These are phyloP conservation scores for Phoma sp. DNA, from an alignment of 2,329 filamentous ascomycete genomes.

Conservation along the genomic window DNA sequence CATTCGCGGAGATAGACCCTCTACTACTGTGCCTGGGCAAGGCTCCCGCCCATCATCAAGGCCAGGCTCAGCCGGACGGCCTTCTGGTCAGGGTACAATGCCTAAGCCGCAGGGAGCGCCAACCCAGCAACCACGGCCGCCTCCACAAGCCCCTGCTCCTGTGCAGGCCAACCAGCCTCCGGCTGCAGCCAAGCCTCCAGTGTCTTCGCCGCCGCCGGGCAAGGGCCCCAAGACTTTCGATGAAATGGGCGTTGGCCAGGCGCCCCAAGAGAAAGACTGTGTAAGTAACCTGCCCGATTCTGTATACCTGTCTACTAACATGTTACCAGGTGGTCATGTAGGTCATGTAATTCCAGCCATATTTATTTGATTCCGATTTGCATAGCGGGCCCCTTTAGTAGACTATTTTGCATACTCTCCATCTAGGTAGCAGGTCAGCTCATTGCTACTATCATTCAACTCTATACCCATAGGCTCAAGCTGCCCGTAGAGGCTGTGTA, in stretches of 20 bases:
- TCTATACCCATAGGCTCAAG: conserved; percentile 8
- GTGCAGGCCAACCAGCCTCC: conserved; percentile 24
- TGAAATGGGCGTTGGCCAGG: conserved; percentile 92
- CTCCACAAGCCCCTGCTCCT: conserved; percentile 22
- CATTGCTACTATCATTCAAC: conserved; percentile 19
- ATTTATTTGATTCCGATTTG: conserved; percentile 11
- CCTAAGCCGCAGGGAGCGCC: conserved; percentile 32
- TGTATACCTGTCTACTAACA: conserved; percentile 10
- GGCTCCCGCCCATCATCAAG: conserved; percentile 27
- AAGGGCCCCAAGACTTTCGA: conserved; percentile 96
- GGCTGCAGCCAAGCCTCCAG: conserved; percentile 37
- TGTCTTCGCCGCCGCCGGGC: conserved; percentile 50
- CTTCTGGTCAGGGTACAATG: conserved; percentile 31
- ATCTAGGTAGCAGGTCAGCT: conserved; percentile 11
- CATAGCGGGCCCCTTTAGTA: conserved; percentile 27
- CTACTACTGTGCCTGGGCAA: conserved; percentile 28
- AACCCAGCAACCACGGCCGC: conserved; percentile 28
- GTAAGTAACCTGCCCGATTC: conserved; percentile 60
- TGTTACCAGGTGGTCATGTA: conserved; percentile 39
- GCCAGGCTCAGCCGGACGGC: conserved; percentile 41
- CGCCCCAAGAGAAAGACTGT: conserved; percentile 86
- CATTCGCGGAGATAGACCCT: conserved; percentile 31
- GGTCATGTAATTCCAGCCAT: conserved; percentile 32
- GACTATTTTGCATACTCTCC: conserved; percentile 18
- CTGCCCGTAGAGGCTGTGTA: not conserved